These are phyloP conservation scores for Didymella keratinophila DNA, from an alignment of 2,329 filamentous ascomycete species.

Conservation along the genomic window DNA sequence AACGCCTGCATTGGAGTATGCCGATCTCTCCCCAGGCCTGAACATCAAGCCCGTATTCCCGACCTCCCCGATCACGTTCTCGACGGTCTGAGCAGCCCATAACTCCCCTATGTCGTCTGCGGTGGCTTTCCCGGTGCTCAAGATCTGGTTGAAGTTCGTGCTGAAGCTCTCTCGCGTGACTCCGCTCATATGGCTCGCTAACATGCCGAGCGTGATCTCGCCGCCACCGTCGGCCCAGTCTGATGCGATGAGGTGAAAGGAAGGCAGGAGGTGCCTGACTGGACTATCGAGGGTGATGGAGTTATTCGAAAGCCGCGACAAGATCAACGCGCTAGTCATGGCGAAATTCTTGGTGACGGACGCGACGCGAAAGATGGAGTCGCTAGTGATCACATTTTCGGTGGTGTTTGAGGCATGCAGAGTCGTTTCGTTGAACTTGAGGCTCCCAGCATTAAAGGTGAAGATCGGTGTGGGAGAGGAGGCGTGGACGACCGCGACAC, in stretches of 20 bases:
- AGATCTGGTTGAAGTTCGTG: conserved; percentile 41
- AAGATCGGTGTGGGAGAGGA: conserved; percentile 30
- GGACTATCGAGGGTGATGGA: conserved; percentile 31
- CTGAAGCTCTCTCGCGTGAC: conserved; percentile 42
- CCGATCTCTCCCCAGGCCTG: conserved; percentile 39
- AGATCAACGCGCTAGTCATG: conserved; percentile 33
- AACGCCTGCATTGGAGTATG: conserved; percentile 42
- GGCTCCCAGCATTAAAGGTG: conserved; percentile 38
- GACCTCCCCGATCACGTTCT: conserved; percentile 30
- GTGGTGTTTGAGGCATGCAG: neutral
- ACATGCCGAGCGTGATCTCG: conserved; percentile 43
- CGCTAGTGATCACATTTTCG: conserved; percentile 32
- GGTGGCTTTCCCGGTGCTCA: conserved; percentile 34
- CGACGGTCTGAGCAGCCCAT: conserved; percentile 33
- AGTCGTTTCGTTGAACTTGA: conserved; percentile 44
- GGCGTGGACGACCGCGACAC: conserved; percentile 43
- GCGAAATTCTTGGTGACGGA: conserved; percentile 44
- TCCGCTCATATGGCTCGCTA: conserved; percentile 44
- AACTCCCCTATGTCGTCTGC: conserved; percentile 35
- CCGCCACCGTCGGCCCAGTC: conserved; percentile 45
- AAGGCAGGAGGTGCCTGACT: conserved; percentile 32
- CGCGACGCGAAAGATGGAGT: conserved; percentile 43
- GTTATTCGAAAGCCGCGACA: conserved; percentile 19
- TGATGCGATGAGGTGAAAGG: conserved; percentile 30
- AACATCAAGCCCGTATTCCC: conserved; percentile 39